Evolutionary conservation across 2,329 filamentous ascomycete species (phyloP).

Genomic region (Colletotrichum sublineola): DNA sequence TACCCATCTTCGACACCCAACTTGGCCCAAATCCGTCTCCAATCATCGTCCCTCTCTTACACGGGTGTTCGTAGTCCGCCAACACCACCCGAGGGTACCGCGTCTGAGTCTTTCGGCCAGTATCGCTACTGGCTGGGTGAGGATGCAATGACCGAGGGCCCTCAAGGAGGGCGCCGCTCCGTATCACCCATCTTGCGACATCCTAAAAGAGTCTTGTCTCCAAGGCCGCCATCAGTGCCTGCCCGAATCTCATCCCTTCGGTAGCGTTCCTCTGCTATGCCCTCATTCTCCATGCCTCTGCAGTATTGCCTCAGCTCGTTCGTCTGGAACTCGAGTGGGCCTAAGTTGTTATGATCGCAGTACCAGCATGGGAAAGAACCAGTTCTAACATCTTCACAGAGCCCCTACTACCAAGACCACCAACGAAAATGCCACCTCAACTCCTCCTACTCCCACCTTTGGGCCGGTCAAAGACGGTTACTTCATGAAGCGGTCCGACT

Average conservation of each 20-base stretch:
- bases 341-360: conserved; percentile 26
- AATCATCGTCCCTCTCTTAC: conserved; percentile 41
- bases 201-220: conserved; percentile 33
- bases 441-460: conserved; percentile 36
- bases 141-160: conserved; percentile 22
- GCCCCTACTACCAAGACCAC: conserved; percentile 37
- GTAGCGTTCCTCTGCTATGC: conserved; percentile 31
- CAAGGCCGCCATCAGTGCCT: conserved; percentile 33
- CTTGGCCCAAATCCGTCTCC: conserved; percentile 21
- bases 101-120: conserved; percentile 32
- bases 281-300: conserved; percentile 25
- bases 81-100: conserved; percentile 37
- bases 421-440: conserved; percentile 36
- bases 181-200: conserved; percentile 28
- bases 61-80: conserved; percentile 41
- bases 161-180: conserved; percentile 39
- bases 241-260: conserved; percentile 37
- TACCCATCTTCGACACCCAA: conserved; percentile 27
- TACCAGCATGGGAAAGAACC: neutral
- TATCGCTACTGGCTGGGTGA: conserved; percentile 24
- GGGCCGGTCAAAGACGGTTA: conserved; percentile 37
- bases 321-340: conserved; percentile 2
- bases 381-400: conserved; percentile 25
- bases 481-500: conserved; percentile 38
- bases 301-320: conserved; percentile 32